Evolutionary conservation across 2,329 filamentous ascomycete species (phyloP).

Genomic region (Nannizzia gypsea): DNA sequence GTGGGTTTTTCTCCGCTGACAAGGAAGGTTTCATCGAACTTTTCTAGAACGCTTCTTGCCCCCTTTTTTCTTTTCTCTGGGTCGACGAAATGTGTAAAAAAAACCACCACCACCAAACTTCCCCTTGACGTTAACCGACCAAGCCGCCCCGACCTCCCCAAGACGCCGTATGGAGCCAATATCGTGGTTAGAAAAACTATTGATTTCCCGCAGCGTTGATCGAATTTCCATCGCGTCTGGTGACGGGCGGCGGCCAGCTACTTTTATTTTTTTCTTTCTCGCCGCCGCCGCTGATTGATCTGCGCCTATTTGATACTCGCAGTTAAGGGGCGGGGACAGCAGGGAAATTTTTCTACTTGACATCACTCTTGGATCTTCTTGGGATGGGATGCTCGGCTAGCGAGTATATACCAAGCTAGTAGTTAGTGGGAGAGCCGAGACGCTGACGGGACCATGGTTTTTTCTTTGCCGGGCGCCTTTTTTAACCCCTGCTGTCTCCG

Average conservation of each 20-base stretch:
- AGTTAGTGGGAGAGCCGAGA: not conserved
- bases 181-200: not conserved
- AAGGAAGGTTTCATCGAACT: not conserved
- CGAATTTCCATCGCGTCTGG: not conserved
- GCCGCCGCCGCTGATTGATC: not conserved
- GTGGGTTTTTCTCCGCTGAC: not conserved
- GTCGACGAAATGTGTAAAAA: too few relatives aligned
- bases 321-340: not conserved
- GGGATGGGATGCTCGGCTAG: not conserved
- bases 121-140: not conserved
- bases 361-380: too few relatives aligned
- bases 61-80: too few relatives aligned
- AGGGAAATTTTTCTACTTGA: too few relatives aligned
- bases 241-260: not conserved
- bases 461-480: not conserved
- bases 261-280: too few relatives aligned
- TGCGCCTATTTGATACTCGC: not conserved
- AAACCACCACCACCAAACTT: too few relatives aligned
- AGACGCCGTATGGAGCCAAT: not conserved
- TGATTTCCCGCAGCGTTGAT: conserved; percentile 1
- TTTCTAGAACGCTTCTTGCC: not conserved
- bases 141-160: not conserved
- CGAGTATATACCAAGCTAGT: not conserved
- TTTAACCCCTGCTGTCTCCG: too few relatives aligned
- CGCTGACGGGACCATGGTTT: not conserved